Evolutionary conservation across 768 basidiomycete species (phyloP), one percentile per base, ranked within the genome.

Genomic region (Rhizopogon roseolus): DNA sequence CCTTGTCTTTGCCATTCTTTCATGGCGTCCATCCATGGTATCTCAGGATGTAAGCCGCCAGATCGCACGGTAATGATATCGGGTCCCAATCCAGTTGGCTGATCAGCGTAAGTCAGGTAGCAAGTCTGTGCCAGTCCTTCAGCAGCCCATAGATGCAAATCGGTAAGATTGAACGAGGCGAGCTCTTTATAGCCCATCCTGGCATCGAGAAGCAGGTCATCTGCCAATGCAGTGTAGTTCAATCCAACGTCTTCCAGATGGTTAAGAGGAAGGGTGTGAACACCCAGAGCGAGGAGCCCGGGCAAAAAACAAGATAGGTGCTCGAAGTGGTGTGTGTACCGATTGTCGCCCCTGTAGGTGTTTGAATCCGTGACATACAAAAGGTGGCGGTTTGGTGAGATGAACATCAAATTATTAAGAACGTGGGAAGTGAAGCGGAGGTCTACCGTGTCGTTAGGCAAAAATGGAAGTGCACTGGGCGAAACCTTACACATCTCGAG

Each of bases 261-360:
- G 53, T 83, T 75, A 49, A 85, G 70, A 25, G 81, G 81, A 46
- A 90, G 76, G 10, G 78, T 77, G 57, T 85, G 78, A 5, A 71
- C 85, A 25, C 89, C 88, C 3, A 91, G 74, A 5, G 88, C 86
- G 46, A 91, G 73, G 14, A 90, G 70, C 14, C 89, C 88, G 0
- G 88, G 87, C 45, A 88, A 75, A 71, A 90, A 91, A 67, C 88
- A 90, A 10, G 88, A 82, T 27, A 91, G 70, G 61, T 91, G 88
- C 57, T 90, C 88, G 51, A 89, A 81, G 19, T 64, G 61, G 58
- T 85, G 80, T 9, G 76, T 71, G 22, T 79, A 74, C 14, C 60
- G 55, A 27, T 65, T 69, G 9, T 59, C 58, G 29, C 69, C 64
- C 39, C 66, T 62, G 27, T 53, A 56, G 1, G 64, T 64, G 14